phyloP scores from a whole-genome alignment of 2,329 filamentous ascomycete genomes.

The Diaporthe nobilis region DNA sequence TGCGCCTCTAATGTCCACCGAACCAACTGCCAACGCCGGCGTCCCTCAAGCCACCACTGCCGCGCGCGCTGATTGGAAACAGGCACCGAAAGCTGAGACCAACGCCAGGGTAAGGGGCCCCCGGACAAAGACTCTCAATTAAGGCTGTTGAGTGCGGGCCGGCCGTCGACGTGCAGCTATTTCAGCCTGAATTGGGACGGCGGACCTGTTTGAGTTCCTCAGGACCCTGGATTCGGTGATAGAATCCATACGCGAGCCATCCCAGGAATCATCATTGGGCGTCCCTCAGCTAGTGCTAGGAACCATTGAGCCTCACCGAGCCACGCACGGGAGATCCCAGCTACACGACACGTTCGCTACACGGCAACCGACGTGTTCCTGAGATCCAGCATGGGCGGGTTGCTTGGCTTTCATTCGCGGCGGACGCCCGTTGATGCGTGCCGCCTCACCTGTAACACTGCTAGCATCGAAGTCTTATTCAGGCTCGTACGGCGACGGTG shows the following conservation, averaged over 20 bases:
- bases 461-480: slow-evolving; percentile 17
- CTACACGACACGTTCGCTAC: slow-evolving; percentile 6
- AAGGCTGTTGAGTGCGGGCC: slow-evolving; percentile 10
- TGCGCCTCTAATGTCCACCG: neutral
- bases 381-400: neutral
- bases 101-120: slow-evolving; percentile 19
- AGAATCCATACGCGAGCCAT: neutral
- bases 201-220: slow-evolving; percentile 13
- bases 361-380: neutral
- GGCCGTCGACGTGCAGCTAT: slow-evolving; percentile 28
- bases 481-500: slow-evolving; percentile 19
- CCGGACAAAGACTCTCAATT: slow-evolving; percentile 19
- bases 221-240: slow-evolving; percentile 3
- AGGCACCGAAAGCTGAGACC: slow-evolving; percentile 26
- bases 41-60: slow-evolving; percentile 13
- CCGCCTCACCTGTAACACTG: slow-evolving; percentile 10
- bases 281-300: neutral
- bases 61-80: slow-evolving; percentile 32
- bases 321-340: slow-evolving; percentile 1
- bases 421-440: neutral
- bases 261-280: neutral
- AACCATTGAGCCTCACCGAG: neutral
- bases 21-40: neutral
- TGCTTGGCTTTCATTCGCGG: slow-evolving; percentile 2
- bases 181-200: slow-evolving; percentile 30